These are phyloP conservation scores for Cyberlindnera mrakii DNA, from an alignment of 805 yeast genomes.

Conservation along the genomic window DNA sequence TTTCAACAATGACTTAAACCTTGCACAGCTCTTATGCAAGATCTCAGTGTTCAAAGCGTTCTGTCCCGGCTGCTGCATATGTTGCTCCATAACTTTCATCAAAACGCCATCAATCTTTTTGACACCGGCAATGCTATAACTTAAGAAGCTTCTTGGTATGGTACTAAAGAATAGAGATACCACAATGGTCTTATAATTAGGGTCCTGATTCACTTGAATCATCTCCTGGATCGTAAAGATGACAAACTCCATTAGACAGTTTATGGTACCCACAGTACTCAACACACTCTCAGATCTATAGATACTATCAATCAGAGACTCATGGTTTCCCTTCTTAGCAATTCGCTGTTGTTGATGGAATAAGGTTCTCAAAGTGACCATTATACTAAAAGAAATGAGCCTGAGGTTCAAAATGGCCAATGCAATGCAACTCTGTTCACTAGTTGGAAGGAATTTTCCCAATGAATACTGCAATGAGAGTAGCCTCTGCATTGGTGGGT, in stretches of 20 bases:
- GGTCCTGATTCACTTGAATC: constrained; percentile 33
- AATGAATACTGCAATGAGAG: constrained; percentile 62
- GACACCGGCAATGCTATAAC: constrained; percentile 62
- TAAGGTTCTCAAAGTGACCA: constrained; percentile 53
- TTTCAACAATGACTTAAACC: constrained; percentile 27
- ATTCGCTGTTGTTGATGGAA: constrained; percentile 59
- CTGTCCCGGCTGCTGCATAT: constrained; percentile 5
- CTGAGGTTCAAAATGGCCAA: constrained; percentile 64
- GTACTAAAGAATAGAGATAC: constrained; percentile 59
- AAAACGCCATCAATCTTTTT: constrained; percentile 40
- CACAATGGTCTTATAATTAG: constrained; percentile 33
- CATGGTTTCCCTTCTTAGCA: constrained; percentile 41
- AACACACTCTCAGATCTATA: constrained; percentile 59
- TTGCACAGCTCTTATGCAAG: constrained; percentile 44
- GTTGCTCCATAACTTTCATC: constrained; percentile 17
- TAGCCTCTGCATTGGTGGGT: constrained; percentile 72
- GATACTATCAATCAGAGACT: constrained; percentile 41
- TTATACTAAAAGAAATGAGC: constrained; percentile 63
- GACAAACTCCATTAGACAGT: constrained; percentile 82
- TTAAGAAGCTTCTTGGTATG: constrained; percentile 61
- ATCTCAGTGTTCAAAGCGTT: constrained; percentile 44
- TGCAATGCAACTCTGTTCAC: constrained; percentile 21
- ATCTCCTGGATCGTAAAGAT: constrained; percentile 70
- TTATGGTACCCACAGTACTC: constrained; percentile 66
- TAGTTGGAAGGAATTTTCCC: constrained; percentile 36